Base-by-base conservation (phyloP, 2,329 filamentous ascomycete species). In the Cercospora beticola region DNA sequence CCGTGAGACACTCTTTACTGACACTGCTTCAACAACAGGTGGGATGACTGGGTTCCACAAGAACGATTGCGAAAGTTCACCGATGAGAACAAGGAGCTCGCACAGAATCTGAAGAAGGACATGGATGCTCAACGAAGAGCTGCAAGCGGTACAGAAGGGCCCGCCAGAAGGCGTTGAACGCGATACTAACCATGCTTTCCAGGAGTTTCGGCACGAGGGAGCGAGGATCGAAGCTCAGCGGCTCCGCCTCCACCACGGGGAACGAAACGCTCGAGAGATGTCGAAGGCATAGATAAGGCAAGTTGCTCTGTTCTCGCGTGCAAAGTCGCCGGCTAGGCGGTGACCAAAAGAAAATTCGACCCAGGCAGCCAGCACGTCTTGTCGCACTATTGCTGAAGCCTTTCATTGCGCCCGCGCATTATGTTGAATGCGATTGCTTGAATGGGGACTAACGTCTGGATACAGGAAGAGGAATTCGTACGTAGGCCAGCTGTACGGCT, bases 21-120 rank as follows among this genome's bases (percentile, higher is more conserved):
- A 72, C 66, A 46, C 65, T 36, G 21, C 14, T 43, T 30, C n/a
- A 10, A 36, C 40, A 18, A 72, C 77, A 92, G 89, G 71, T 99
- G 95, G 95, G 95, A 99, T 83, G 95, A 99, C 83, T 98, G 94
- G 94, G 95, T 98, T 56, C 88, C 92, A 23, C 90, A 93, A 81
- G 94, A 98, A 79, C 92, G 95, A 73, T 90, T 99, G 70, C 90
- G 94, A 78, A 97, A 97, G 82, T 91, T 94, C 79, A 97, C 90
- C 62, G 93, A 97, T 66, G 95, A 98, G 82, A 97, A 98, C 82
- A 92, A 92, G 78, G 93, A 97, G 78, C 87, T 99, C 43, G 93
- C 94, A 23, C 84, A 85, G 65, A 90, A 91, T 79, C 85, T 94
- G 31, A 86, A 89, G 74, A 86, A 88, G 67, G 90, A 93, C 79